phyloP scores from a whole-genome alignment of 1,284 basidiomycete genomes.

The Leccinum angustisporum region DNA sequence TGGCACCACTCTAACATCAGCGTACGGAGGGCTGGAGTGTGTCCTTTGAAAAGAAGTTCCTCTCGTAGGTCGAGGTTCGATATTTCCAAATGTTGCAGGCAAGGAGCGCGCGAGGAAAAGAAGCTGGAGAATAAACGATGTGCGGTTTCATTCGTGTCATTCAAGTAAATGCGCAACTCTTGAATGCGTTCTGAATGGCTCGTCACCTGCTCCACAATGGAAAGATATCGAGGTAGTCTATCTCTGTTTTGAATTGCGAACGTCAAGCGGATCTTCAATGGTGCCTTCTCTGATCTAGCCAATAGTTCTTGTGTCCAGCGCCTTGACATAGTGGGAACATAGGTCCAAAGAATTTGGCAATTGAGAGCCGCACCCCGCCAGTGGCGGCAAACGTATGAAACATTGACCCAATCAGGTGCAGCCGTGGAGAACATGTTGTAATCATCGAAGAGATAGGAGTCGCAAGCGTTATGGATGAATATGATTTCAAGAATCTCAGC shows the following conservation, averaged over 20 bases:
- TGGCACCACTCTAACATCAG: neutral
- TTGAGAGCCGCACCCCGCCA: slow-evolving; percentile 38
- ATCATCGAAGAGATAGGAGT: neutral
- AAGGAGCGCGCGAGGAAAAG: neutral
- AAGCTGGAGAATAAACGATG: neutral
- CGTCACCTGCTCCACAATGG: slow-evolving; percentile 1
- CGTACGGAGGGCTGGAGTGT: slow-evolving; percentile 3
- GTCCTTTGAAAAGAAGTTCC: neutral
- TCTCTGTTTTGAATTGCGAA: slow-evolving; percentile 14
- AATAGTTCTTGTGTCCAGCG: slow-evolving; percentile 35
- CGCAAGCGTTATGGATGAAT: neutral
- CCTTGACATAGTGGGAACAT: slow-evolving; percentile 20
- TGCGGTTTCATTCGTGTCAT: neutral
- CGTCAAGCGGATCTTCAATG: slow-evolving; percentile 24
- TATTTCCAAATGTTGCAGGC: slow-evolving; percentile 10
- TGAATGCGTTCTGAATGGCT: slow-evolving; percentile 2
- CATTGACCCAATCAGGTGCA: slow-evolving; percentile 15
- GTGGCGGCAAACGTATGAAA: slow-evolving; percentile 34
- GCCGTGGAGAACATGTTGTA: neutral
- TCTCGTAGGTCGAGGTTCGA: neutral
- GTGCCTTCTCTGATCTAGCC: slow-evolving; percentile 32
- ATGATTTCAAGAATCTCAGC: neutral
- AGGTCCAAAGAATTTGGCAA: slow-evolving; percentile 34
- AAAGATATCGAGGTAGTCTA: slow-evolving; percentile 1
- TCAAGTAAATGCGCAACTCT: neutral